Base-by-base conservation (phyloP, 176 grass and related monocot genomes). In the Miscanthus lutarioriparius region DNA sequence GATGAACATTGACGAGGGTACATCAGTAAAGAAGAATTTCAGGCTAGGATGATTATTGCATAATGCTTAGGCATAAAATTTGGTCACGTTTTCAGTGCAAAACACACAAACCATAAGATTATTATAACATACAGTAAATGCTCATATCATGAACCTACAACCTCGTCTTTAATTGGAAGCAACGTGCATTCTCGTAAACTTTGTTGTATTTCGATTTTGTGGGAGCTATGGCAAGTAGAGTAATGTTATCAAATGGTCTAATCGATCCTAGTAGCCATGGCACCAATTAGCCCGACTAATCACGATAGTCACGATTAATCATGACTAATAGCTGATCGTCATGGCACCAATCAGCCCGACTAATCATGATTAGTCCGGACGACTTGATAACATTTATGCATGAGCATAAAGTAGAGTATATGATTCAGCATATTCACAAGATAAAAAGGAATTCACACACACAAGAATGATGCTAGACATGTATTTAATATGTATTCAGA, bases 401-500 rank as follows among this genome's bases (percentile, higher is more conserved):
- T 48, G 64, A 77, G 20, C 64, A 59, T 1, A 41, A 41, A 66
- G 2, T 32, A 76, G 30, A 35, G 39, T 25, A 28, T 28, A 69
- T 62, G 20, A 6, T 82, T 17, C 17, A 64, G 7, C 22, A 26
- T 72, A 45, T 49, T 19, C 30, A 72, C 7, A 40, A 7, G 51
- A 79, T 72, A 26, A n/a, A 20, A 14, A 8, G 70, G 27, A 64
- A 70, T 69, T 67, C 72, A 76, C 20, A 38, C 4, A 69, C 12
- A 87, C 7, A 6, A 67, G 27, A 67, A 10, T 45, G 41, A 78
- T 13, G 79, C 3, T 4, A n/a, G 8, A 22, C 25, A 19, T 45
- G 8, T 81, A 13, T 56, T 87, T 33, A 75, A 64, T 53, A 74
- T 76, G 71, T 37, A 58, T 10, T 61, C 22, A 61, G 56, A 61